Conservation (phyloP, 257 asterid species). For the Rhazya stricta region DNA sequence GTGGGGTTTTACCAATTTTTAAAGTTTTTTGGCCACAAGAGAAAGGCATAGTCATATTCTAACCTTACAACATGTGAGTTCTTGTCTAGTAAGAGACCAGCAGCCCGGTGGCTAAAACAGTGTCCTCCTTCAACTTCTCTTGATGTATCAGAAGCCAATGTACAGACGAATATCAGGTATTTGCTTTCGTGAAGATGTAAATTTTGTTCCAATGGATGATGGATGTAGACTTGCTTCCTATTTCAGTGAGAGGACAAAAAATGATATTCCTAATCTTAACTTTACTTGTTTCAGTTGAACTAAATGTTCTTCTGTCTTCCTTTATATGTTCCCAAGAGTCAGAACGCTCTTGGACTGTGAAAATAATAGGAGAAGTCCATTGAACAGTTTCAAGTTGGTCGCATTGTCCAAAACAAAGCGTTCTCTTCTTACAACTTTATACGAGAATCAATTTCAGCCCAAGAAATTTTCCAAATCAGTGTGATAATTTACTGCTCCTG, state of each 20-base stretch:
- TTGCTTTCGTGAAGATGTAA: background rate
- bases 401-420: no score
- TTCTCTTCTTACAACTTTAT: no score
- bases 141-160: background rate
- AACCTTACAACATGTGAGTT: conserved; percentile 25
- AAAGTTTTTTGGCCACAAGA: conserved; percentile 19
- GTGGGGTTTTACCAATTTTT: conserved; percentile 32
- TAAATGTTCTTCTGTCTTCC: background rate
- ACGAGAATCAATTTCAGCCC: no score
- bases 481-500: no score
- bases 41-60: conserved; percentile 9
- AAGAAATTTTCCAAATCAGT: no score
- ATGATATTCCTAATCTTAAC: background rate
- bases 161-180: background rate
- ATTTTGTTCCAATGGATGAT: conserved; percentile 10
- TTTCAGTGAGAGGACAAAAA: background rate
- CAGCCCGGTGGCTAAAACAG: conserved; percentile 32
- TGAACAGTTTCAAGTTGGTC: background rate
- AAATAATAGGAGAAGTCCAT: background rate
- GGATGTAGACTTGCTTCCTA: background rate
- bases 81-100: conserved; percentile 42
- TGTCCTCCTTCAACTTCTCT: conserved; percentile 15
- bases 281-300: background rate
- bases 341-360: no score
- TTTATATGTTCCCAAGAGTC: no score